Evolutionary conservation across 179 eudicot genomes (phyloP).

Genomic region (Beta corolliflora): DNA sequence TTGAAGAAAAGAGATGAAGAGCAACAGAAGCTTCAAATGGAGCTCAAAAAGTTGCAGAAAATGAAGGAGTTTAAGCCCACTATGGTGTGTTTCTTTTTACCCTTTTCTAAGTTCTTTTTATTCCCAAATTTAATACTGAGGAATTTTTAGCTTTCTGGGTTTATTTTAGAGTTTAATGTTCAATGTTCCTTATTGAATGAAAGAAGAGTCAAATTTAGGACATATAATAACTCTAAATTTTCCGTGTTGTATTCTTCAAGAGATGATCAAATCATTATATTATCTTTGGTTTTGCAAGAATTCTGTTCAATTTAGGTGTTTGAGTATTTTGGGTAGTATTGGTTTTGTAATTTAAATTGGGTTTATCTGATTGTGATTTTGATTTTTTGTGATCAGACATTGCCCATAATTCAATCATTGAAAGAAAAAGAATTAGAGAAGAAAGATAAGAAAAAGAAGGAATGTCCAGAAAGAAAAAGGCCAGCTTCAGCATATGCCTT

Average conservation of each 20-base stretch:
- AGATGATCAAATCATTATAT: no score
- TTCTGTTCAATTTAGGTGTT: not conserved
- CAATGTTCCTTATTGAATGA: no score
- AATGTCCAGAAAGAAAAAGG: conserved; percentile 53
- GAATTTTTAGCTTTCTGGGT: no score
- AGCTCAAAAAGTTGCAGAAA: conserved; percentile 87
- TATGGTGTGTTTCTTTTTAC: conserved; percentile 45
- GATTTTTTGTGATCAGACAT: conserved; percentile 36
- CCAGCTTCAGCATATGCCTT: conserved; percentile 77
- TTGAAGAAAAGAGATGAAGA: conserved; percentile 70
- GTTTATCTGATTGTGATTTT: not conserved
- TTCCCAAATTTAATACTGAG: no score
- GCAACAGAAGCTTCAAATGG: conserved; percentile 61
- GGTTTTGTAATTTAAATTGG: not conserved
- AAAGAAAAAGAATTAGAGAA: conserved; percentile 61
- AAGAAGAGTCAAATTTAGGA: no score
- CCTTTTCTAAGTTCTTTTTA: not conserved
- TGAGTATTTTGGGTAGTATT: not conserved
- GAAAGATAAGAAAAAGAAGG: conserved; percentile 82
- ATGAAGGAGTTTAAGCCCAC: conserved; percentile 86
- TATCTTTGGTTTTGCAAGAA: not conserved
- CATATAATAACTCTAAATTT: no score
- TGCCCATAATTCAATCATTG: conserved; percentile 52
- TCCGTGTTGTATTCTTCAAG: no score
- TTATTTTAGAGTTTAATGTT: no score